phyloP scores from a whole-genome alignment of 768 basidiomycete species.

The Kwoniella dejecticola region DNA sequence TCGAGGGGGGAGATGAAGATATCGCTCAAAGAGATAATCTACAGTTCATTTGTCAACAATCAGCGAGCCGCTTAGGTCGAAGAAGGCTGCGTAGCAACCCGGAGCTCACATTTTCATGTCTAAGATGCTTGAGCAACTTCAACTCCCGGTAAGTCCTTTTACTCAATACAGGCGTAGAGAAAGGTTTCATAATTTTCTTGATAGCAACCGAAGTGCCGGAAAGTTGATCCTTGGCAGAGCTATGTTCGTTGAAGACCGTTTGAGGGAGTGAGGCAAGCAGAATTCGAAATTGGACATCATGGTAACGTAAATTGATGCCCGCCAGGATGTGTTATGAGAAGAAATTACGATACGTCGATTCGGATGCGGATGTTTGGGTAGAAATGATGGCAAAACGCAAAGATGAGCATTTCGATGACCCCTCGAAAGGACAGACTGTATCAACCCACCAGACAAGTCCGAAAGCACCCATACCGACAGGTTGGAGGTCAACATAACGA shows the following conservation, averaged over 20 bases:
- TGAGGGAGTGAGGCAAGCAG: neutral
- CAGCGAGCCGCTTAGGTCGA: neutral
- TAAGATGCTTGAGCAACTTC: constrained; percentile 96
- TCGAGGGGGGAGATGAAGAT: constrained; percentile 99
- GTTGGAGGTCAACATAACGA: constrained; percentile 97
- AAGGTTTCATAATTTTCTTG: constrained; percentile 99
- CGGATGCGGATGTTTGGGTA: neutral
- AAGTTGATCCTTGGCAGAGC: constrained; percentile 92
- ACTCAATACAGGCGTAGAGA: constrained; percentile 91
- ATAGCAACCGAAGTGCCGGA: constrained; percentile 92
- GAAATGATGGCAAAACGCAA: neutral
- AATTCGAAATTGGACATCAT: too few relatives aligned
- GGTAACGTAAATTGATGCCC: neutral
- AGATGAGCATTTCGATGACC: too few relatives aligned
- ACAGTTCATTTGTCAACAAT: neutral
- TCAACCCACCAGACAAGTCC: constrained; percentile 87
- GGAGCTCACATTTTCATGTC: constrained; percentile 86
- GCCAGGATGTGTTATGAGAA: neutral
- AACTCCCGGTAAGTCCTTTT: constrained; percentile 97
- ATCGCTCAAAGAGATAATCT: constrained; percentile 98
- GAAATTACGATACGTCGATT: too few relatives aligned
- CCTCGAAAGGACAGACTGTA: too few relatives aligned
- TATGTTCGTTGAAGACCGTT: constrained; percentile 50
- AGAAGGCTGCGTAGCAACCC: neutral
- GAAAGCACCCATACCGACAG: constrained; percentile 99